These are phyloP conservation scores for Mortierella sp. DNA, from an alignment of 371 early-diverging fungal species.

Conservation along the genomic window DNA sequence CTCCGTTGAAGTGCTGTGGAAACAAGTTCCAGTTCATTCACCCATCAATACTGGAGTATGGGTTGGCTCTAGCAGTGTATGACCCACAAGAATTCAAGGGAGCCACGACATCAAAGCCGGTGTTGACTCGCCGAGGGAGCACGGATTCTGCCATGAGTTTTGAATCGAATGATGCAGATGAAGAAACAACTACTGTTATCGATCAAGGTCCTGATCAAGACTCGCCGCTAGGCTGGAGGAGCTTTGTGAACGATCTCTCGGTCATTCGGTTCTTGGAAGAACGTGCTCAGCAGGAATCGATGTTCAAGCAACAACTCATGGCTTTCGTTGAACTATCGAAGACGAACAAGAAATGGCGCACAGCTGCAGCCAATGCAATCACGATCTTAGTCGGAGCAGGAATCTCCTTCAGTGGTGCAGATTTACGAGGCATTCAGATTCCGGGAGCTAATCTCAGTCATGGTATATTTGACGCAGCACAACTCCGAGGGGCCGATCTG, in stretches of 20 bases:
- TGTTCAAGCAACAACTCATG: background rate
- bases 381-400: constrained; percentile 6
- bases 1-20: background rate
- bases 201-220: background rate
- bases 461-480: background rate
- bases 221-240: background rate
- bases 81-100: background rate
- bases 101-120: background rate
- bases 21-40: constrained; percentile 7
- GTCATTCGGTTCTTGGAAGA: no score
- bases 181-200: background rate
- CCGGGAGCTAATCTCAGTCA: background rate
- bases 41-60: constrained; percentile 3
- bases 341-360: no score
- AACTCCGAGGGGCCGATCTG: no score
- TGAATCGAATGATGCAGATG: background rate
- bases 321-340: background rate
- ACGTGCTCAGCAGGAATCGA: no score
- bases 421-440: constrained; percentile 1
- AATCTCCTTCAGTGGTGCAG: background rate
- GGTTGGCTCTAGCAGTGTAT: background rate
- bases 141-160: background rate
- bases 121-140: no score
- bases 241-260: no score
- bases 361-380: constrained; percentile 4